phyloP scores from a whole-genome alignment of 805 yeast genomes.

The Metschnikowia corniflorae region DNA sequence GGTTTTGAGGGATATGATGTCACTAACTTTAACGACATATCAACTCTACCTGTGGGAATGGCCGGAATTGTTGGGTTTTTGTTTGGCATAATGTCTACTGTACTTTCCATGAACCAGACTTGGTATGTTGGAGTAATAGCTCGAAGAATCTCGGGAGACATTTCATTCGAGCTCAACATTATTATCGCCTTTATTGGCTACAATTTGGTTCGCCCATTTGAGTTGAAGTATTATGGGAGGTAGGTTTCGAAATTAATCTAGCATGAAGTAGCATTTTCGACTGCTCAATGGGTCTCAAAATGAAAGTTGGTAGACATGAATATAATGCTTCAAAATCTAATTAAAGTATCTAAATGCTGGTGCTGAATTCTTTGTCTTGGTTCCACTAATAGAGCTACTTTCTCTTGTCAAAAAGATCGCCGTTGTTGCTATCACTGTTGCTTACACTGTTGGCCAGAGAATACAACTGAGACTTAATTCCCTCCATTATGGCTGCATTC shows the following conservation, averaged over 20 bases:
- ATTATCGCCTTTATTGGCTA: conserved; percentile 28
- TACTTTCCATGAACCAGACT: conserved; percentile 31
- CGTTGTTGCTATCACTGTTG: conserved; percentile 2
- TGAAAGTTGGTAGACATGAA: too few relatives aligned
- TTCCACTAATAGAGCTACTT: not conserved
- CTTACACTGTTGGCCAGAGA: conserved; percentile 1
- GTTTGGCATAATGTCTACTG: conserved; percentile 31
- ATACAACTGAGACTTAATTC: conserved; percentile 6
- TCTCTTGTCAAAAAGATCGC: not conserved
- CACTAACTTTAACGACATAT: conserved; percentile 22
- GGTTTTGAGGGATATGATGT: conserved; percentile 26
- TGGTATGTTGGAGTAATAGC: conserved; percentile 35
- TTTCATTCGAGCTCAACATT: conserved; percentile 30
- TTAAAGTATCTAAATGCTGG: too few relatives aligned
- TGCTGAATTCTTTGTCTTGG: not conserved
- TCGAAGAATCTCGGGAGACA: conserved; percentile 25
- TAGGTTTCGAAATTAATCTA: too few relatives aligned
- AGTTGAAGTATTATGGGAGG: conserved; percentile 23
- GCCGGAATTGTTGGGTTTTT: conserved; percentile 29
- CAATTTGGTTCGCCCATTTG: conserved; percentile 27
- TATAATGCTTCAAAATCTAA: too few relatives aligned
- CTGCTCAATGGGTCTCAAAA: too few relatives aligned
- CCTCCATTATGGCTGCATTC: conserved; percentile 5
- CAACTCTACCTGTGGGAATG: conserved; percentile 28
- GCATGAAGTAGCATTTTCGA: too few relatives aligned